Percentiles rank a stretch among this genome's conserved stretches.
Evolutionary conservation across 2,329 filamentous ascomycete species (phyloP).

Genomic region (Exophiala xenobiotica): DNA sequence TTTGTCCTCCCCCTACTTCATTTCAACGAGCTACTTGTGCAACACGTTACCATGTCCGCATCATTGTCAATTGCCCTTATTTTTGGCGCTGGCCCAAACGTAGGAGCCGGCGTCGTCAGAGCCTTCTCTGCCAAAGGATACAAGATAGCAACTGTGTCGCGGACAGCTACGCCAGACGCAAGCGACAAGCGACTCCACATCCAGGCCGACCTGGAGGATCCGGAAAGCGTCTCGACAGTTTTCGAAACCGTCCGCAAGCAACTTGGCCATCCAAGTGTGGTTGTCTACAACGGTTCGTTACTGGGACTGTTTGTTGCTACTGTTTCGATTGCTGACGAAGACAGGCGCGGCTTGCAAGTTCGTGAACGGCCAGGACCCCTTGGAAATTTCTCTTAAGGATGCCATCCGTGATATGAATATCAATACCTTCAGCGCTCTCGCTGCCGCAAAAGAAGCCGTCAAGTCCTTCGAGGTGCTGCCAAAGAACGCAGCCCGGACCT

Average conservation of each 20-base stretch:
- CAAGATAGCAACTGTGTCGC: slow-evolving; percentile 12
- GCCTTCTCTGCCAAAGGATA: slow-evolving; percentile 23
- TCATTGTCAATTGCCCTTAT: slow-evolving; percentile 31
- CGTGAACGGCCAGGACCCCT: slow-evolving; percentile 31
- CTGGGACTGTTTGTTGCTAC: neutral
- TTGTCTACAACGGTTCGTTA: slow-evolving; percentile 34
- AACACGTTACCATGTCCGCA: slow-evolving; percentile 1
- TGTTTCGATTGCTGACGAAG: slow-evolving; percentile 7
- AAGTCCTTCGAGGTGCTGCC: slow-evolving; percentile 37
- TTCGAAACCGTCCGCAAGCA: slow-evolving; percentile 41
- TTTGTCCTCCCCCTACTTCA: neutral
- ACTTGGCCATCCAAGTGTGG: slow-evolving; percentile 32
- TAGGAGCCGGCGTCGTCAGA: slow-evolving; percentile 10
- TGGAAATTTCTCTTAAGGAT: slow-evolving; percentile 33
- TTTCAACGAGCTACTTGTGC: neutral
- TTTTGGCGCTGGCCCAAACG: slow-evolving; percentile 30
- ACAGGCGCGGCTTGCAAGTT: neutral
- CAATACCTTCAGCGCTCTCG: slow-evolving; percentile 42
- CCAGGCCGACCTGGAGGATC: slow-evolving; percentile 36
- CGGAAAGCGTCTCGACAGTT: slow-evolving; percentile 34
- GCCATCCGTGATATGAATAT: slow-evolving; percentile 34
- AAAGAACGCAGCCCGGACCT: slow-evolving; percentile 31
- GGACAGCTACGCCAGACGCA: neutral
- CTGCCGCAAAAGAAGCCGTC: slow-evolving; percentile 42
- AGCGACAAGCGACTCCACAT: slow-evolving; percentile 32